phyloP scores from a whole-genome alignment of 2,329 filamentous ascomycete species.

The Ascochyta viciae-villosae region DNA sequence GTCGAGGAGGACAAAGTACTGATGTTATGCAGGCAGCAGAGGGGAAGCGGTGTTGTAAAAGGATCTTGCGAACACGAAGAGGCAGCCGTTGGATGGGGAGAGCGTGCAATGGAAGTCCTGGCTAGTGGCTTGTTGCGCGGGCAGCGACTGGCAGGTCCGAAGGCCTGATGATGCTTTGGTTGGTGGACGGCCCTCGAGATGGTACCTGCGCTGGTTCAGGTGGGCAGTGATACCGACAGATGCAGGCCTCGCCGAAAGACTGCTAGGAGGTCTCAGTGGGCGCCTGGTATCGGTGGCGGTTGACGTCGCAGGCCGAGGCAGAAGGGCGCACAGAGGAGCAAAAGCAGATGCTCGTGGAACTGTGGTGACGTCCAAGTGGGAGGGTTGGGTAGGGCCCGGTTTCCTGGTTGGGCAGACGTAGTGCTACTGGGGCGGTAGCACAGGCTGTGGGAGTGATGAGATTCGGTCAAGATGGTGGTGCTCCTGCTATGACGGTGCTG shows the following conservation, averaged over 20 bases:
- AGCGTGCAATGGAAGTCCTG: slow-evolving; percentile 40
- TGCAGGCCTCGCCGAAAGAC: slow-evolving; percentile 54
- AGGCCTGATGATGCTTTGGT: slow-evolving; percentile 33
- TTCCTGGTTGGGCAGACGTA: slow-evolving; percentile 57
- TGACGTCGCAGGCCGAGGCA: slow-evolving; percentile 44
- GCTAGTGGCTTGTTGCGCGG: slow-evolving; percentile 39
- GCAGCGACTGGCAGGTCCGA: slow-evolving; percentile 38
- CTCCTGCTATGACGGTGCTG: slow-evolving; percentile 40
- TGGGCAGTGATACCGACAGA: slow-evolving; percentile 50
- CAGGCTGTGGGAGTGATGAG: slow-evolving; percentile 45
- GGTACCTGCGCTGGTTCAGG: slow-evolving; percentile 49
- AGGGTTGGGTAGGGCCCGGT: slow-evolving; percentile 51
- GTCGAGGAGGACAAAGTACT: slow-evolving; percentile 44
- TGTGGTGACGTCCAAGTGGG: slow-evolving; percentile 43
- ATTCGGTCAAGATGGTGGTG: slow-evolving; percentile 44
- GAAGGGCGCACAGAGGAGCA: slow-evolving; percentile 50
- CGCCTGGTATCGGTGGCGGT: slow-evolving; percentile 49
- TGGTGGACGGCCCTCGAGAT: slow-evolving; percentile 37
- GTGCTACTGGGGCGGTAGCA: slow-evolving; percentile 52
- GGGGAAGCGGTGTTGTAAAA: slow-evolving; percentile 42
- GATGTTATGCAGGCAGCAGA: slow-evolving; percentile 43
- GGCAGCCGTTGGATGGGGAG: slow-evolving; percentile 30
- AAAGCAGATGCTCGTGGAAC: slow-evolving; percentile 49
- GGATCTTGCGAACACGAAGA: slow-evolving; percentile 38
- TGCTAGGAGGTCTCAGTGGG: slow-evolving; percentile 53